phyloP scores from a whole-genome alignment of 208 protist species.

The Leishmania arabica region DNA sequence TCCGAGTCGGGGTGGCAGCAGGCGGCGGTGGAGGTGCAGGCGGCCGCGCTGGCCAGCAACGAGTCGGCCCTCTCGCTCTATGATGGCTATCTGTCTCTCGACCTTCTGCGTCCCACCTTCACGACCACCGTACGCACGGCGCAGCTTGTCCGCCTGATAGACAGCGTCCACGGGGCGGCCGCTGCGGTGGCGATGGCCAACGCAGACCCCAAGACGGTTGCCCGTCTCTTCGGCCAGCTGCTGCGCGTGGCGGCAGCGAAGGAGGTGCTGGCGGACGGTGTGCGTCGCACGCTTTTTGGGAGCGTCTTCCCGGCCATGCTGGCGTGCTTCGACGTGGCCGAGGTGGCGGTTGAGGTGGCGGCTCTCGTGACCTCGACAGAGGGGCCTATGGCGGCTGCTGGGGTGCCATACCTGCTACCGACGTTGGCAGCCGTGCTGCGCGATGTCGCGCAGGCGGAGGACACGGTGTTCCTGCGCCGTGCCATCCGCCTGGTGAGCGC shows the following conservation, averaged over 20 bases:
- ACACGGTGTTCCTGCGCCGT: conserved; percentile 40
- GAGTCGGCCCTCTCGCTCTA: conserved; percentile 40
- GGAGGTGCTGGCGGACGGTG: conserved; percentile 40
- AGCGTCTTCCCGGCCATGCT: conserved; percentile 45
- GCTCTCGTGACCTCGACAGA: conserved; percentile 16
- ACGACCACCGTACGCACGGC: conserved; percentile 64
- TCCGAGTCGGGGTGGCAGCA: conserved; percentile 45
- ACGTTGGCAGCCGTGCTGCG: conserved; percentile 66
- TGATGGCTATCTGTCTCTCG: conserved; percentile 62
- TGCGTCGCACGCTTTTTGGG: conserved; percentile 33
- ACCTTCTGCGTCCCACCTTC: conserved; percentile 50
- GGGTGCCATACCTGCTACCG: conserved; percentile 44
- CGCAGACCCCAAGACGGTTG: conserved; percentile 27
- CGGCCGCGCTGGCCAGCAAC: conserved; percentile 6
- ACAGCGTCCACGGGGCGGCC: conserved; percentile 36
- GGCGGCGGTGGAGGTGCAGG: conserved; percentile 30
- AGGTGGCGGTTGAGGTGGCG: conserved; percentile 29
- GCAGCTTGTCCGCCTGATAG: conserved; percentile 77
- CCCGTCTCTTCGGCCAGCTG: conserved; percentile 41
- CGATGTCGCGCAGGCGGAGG: conserved; percentile 35
- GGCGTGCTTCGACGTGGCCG: conserved; percentile 25
- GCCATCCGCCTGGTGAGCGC: conserved; percentile 56
- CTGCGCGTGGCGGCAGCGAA: conserved; percentile 41
- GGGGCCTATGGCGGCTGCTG: neutral
- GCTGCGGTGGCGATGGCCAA: conserved; percentile 25